Conservation (phyloP, 345 rosid genomes). For the Nasturtium officinale region DNA sequence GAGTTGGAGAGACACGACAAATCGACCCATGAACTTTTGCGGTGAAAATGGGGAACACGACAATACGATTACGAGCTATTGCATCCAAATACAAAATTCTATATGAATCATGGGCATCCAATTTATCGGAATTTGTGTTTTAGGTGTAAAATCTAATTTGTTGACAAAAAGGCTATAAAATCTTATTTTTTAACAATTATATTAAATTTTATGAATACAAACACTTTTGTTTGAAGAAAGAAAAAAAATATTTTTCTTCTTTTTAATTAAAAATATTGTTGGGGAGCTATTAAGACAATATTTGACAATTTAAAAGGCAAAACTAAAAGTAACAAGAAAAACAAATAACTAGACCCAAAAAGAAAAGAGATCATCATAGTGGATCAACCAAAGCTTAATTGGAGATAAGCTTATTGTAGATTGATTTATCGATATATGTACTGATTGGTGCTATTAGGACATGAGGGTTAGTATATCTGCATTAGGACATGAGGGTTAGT, state of each 20-base stretch:
- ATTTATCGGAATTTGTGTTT: slow-evolving; percentile 28
- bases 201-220: too few species aligned
- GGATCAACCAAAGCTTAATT: background rate
- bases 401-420: background rate
- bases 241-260: too few species aligned
- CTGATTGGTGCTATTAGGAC: background rate
- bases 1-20: slow-evolving; percentile 17
- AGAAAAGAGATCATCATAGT: background rate
- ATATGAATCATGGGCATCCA: slow-evolving; percentile 14
- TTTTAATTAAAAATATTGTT: background rate
- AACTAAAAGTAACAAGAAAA: background rate
- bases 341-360: background rate
- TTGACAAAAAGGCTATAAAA: background rate
- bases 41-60: slow-evolving; percentile 58
- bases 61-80: slow-evolving; percentile 28
- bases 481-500: too few species aligned
- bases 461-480: too few species aligned
- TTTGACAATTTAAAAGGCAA: background rate
- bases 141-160: background rate
- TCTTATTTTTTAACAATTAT: background rate
- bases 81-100: slow-evolving; percentile 4
- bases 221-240: too few species aligned
- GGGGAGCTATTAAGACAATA: background rate
- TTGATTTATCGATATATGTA: too few species aligned
- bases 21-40: slow-evolving; percentile 52